Evolutionary conservation across 306 rosid genomes (phyloP).

Genomic region (Cucurbita maxima): DNA sequence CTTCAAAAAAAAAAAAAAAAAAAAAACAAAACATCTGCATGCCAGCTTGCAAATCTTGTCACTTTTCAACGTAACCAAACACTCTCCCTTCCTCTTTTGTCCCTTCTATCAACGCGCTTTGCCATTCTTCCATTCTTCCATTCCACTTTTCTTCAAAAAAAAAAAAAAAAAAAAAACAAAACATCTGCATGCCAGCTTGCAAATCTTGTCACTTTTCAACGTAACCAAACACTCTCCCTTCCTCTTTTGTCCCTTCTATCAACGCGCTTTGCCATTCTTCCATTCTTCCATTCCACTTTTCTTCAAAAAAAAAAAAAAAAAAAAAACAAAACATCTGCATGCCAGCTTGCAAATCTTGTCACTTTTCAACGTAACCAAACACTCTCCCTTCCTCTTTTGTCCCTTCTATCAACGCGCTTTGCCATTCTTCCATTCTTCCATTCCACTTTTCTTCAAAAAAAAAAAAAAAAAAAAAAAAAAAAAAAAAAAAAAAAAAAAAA

Average conservation of each 20-base stretch:
- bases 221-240: neutral
- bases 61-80: neutral
- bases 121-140: neutral
- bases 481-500: too few relatives aligned
- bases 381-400: neutral
- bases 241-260: neutral
- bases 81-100: neutral
- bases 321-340: neutral
- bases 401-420: neutral
- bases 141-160: neutral
- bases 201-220: constrained; percentile 1
- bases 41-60: constrained; percentile 9
- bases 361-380: neutral
- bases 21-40: neutral
- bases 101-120: neutral
- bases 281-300: neutral
- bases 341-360: constrained; percentile 9
- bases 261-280: neutral
- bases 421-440: neutral
- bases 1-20: too few relatives aligned
- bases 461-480: too few relatives aligned
- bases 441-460: neutral
- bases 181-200: constrained; percentile 7
- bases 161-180: neutral
- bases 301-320: too few relatives aligned